phyloP scores from a whole-genome alignment of 208 protist species.

The Acanthamoeba quina region DNA sequence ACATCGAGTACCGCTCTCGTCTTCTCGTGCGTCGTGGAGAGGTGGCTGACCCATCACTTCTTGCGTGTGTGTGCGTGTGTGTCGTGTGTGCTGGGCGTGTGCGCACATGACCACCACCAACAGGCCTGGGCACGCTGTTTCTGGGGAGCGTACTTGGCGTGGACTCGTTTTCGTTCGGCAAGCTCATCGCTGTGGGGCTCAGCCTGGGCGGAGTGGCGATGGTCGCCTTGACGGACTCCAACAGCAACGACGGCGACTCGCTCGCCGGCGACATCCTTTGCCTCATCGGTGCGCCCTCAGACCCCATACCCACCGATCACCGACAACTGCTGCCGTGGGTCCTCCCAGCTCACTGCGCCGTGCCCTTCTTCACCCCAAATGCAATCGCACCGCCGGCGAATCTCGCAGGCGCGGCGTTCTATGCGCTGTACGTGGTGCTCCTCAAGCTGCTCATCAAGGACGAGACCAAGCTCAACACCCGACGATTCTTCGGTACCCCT shows the following conservation, averaged over 20 bases:
- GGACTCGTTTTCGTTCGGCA: constrained; percentile 62
- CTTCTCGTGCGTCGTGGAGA: too few relatives aligned
- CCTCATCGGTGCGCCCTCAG: constrained; percentile 64
- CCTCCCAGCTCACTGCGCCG: not conserved
- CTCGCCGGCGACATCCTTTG: constrained; percentile 59
- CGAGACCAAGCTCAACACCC: constrained; percentile 63
- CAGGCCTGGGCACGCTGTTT: constrained; percentile 72
- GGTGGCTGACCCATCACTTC: not conserved
- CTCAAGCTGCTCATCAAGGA: constrained; percentile 72
- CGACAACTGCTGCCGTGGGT: not conserved
- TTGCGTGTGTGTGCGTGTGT: too few relatives aligned
- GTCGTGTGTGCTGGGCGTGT: too few relatives aligned
- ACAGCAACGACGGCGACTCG: constrained; percentile 25
- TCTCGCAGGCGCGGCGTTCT: constrained; percentile 35
- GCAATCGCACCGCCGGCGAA: too few relatives aligned
- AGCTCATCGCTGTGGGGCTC: constrained; percentile 71
- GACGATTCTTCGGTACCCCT: constrained; percentile 66
- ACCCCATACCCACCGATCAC: too few relatives aligned
- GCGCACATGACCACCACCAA: not conserved
- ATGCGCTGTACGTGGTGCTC: constrained; percentile 68
- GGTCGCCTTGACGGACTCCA: constrained; percentile 28
- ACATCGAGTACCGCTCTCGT: constrained; percentile 32
- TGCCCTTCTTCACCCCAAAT: not conserved
- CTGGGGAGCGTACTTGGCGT: constrained; percentile 61
- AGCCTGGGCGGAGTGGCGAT: constrained; percentile 72